These are phyloP conservation scores for Lepiota brunneoincarnata DNA, from an alignment of 768 basidiomycete species.

Conservation along the genomic window DNA sequence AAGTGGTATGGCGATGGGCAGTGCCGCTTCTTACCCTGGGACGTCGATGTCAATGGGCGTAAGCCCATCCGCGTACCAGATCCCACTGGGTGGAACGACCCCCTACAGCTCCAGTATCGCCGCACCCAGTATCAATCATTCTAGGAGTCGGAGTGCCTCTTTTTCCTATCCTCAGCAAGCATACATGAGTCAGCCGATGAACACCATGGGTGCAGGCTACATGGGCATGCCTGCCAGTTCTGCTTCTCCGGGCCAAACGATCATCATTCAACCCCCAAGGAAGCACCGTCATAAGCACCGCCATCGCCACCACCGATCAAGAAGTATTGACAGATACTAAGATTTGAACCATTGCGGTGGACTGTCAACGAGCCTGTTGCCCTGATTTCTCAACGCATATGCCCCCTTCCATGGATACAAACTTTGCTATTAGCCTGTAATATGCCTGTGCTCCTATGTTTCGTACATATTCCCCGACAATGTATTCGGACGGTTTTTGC, in stretches of 20 bases:
- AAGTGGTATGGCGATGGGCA: constrained; percentile 20
- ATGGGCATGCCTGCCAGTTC: constrained; percentile 1
- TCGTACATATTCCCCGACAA: no score
- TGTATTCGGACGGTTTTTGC: no score
- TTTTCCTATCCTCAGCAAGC: constrained; percentile 14
- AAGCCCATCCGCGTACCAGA: not conserved
- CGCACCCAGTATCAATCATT: not conserved
- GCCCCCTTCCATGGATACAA: no score
- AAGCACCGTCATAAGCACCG: constrained; percentile 26
- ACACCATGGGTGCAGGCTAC: constrained; percentile 2
- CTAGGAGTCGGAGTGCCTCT: constrained; percentile 10
- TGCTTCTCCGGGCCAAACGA: constrained; percentile 14
- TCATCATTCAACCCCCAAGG: constrained; percentile 20
- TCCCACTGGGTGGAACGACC: not conserved
- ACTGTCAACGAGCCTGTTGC: no score
- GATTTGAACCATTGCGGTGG: no score
- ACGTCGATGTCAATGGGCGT: constrained; percentile 17
- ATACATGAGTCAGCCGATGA: constrained; percentile 3
- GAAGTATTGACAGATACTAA: constrained; percentile 1
- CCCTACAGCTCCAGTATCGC: not conserved
- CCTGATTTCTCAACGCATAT: no score
- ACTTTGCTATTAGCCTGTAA: no score
- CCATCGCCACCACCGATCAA: constrained; percentile 23
- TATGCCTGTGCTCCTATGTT: no score
- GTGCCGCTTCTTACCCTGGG: constrained; percentile 23